Percentiles rank a stretch among this genome's conserved stretches.
phyloP scores from a whole-genome alignment of 305 asterid genomes.

The Nicotiana rustica region DNA sequence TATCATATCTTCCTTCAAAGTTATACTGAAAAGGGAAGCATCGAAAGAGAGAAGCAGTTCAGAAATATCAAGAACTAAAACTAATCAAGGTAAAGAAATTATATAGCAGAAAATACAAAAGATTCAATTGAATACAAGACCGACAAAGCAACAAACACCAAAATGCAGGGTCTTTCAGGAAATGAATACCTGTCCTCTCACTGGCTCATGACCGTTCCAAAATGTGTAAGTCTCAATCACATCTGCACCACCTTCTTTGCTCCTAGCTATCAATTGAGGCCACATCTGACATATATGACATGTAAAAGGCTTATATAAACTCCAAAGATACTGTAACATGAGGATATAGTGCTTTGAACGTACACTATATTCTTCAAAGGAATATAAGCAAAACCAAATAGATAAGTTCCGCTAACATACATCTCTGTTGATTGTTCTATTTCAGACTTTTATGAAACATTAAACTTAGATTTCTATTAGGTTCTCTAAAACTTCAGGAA shows the following conservation, averaged over 20 bases:
- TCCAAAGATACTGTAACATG: not conserved
- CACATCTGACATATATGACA: conserved; percentile 73
- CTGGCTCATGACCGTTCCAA: conserved; percentile 95
- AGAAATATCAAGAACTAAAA: conserved; percentile 31
- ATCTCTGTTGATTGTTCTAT: not conserved
- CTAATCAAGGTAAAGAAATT: conserved; percentile 19
- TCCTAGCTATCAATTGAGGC: conserved; percentile 81
- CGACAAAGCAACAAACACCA: not conserved
- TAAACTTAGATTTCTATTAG: not conserved
- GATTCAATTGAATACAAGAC: not conserved
- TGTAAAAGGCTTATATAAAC: conserved; percentile 41
- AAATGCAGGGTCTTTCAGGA: conserved; percentile 6
- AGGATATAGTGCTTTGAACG: not conserved
- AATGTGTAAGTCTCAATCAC: conserved; percentile 87
- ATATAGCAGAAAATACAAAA: not conserved
- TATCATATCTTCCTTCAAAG: conserved; percentile 85
- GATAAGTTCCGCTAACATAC: not conserved
- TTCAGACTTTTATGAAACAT: conserved; percentile 9
- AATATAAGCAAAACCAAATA: not conserved
- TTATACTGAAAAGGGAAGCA: conserved; percentile 61
- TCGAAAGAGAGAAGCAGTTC: conserved; percentile 39
- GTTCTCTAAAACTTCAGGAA: conserved; percentile 8
- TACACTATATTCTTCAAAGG: not conserved
- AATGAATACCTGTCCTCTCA: conserved; percentile 67
- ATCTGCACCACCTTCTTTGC: conserved; percentile 92